Evolutionary conservation across 176 grass and related monocot genomes (phyloP).

Genomic region (Pontederia paniculata): DNA sequence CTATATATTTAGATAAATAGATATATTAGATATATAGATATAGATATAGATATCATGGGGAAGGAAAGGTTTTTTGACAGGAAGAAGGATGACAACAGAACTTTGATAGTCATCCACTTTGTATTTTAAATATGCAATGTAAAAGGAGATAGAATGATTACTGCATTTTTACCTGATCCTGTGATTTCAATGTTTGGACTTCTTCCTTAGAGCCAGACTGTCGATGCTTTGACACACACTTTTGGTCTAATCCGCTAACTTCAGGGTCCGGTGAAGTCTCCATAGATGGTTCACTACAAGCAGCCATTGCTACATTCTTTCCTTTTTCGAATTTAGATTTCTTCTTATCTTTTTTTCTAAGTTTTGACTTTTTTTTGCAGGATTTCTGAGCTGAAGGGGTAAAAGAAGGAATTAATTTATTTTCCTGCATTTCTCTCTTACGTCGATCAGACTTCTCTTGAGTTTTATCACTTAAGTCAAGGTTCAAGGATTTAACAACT

Average conservation of each 20-base stretch:
- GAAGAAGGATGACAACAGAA: too few species aligned
- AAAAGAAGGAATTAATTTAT: conserved; percentile 33
- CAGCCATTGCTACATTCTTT: conserved; percentile 28
- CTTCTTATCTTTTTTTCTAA: conserved; percentile 17
- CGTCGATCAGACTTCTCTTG: conserved; percentile 41
- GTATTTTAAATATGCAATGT: too few species aligned
- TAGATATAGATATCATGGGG: too few species aligned
- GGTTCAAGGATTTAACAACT: conserved; percentile 28
- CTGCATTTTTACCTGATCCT: too few species aligned
- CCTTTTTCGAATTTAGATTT: conserved; percentile 42
- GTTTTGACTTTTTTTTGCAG: conserved; percentile 40
- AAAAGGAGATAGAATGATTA: too few species aligned
- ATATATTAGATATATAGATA: too few species aligned
- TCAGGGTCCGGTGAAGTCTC: conserved; percentile 45
- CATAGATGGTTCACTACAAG: conserved; percentile 37
- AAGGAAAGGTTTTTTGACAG: too few species aligned
- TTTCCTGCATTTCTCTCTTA: conserved; percentile 29
- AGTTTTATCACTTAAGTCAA: conserved; percentile 25
- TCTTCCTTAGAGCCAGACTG: conserved; percentile 56
- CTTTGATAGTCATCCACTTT: too few species aligned
- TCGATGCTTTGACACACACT: conserved; percentile 47
- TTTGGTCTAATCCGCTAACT: conserved; percentile 36
- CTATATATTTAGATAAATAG: too few species aligned
- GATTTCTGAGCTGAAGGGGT: conserved; percentile 38
- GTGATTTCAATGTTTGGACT: conserved; percentile 49